Evolutionary conservation across 139 green algal genomes (phyloP).

Genomic region (Auxenochlorella pyrenoidosa): DNA sequence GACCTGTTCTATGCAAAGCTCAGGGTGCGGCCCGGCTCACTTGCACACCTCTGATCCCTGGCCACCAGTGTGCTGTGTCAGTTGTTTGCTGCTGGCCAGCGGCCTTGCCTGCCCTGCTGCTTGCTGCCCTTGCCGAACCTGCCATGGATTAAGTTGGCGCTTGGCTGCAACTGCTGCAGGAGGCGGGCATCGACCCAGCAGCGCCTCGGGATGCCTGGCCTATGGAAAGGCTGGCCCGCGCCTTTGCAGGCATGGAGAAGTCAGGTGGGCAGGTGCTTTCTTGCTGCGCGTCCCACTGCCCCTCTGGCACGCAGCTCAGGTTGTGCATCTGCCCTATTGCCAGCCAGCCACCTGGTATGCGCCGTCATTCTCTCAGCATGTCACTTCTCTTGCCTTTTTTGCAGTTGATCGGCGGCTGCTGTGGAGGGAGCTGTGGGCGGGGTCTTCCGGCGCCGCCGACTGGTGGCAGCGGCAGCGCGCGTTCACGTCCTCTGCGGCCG

Average conservation of each 20-base stretch:
- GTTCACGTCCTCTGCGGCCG: slow-evolving; percentile 66
- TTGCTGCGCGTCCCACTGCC: not conserved
- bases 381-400: not conserved
- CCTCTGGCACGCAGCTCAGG: not conserved
- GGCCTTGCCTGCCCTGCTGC: not conserved
- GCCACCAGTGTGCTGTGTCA: not conserved
- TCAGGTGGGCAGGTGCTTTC: not conserved
- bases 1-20: slow-evolving; percentile 67
- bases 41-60: not conserved
- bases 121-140: not conserved
- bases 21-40: not conserved
- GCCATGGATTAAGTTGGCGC: not conserved
- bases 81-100: not conserved
- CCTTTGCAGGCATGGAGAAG: slow-evolving; percentile 43
- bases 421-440: slow-evolving; percentile 67
- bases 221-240: slow-evolving; percentile 37
- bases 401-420: slow-evolving; percentile 19
- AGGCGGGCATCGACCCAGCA: slow-evolving; percentile 28
- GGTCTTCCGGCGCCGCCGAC: slow-evolving; percentile 36
- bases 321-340: not conserved
- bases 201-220: slow-evolving; percentile 57
- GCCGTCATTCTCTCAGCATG: not conserved
- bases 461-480: slow-evolving; percentile 62
- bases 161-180: not conserved
- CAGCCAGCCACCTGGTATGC: not conserved